phyloP scores from a whole-genome alignment of 1,284 basidiomycete species.

The Phlebopus sp. region DNA sequence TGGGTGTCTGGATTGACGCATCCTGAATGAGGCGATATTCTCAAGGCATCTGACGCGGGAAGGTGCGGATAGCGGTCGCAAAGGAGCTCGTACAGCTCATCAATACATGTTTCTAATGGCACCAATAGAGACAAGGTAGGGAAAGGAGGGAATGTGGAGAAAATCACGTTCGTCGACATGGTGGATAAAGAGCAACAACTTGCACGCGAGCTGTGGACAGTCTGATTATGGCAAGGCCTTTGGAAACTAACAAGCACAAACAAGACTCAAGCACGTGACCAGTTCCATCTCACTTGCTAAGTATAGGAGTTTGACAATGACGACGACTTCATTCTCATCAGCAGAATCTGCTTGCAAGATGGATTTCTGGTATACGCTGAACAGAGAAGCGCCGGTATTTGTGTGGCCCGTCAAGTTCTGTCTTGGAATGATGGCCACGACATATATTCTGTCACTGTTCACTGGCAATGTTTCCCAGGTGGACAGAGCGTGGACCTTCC shows the following conservation, averaged over 20 bases:
- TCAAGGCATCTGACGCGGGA: constrained; percentile 47
- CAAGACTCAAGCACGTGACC: not conserved
- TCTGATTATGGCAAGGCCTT: constrained; percentile 14
- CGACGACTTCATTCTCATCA: not conserved
- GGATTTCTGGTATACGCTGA: constrained; percentile 12
- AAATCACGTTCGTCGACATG: constrained; percentile 55
- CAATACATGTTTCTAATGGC: constrained; percentile 48
- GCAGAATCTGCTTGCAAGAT: not conserved
- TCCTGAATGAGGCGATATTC: constrained; percentile 54
- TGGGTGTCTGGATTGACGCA: constrained; percentile 38
- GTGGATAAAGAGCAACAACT: constrained; percentile 7
- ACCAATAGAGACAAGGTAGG: constrained; percentile 65
- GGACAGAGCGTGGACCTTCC: constrained; percentile 73
- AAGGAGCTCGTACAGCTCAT: constrained; percentile 52
- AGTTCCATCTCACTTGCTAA: not conserved
- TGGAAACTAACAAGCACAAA: constrained; percentile 18
- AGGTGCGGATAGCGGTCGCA: constrained; percentile 56
- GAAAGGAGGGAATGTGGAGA: constrained; percentile 76
- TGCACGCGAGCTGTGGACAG: constrained; percentile 3
- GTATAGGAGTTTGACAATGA: too few relatives aligned
- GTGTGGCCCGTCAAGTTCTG: constrained; percentile 67
- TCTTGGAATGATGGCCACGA: constrained; percentile 41
- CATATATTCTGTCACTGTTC: constrained; percentile 59
- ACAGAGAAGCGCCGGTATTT: constrained; percentile 34
- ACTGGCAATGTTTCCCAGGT: constrained; percentile 87